Base-by-base conservation (phyloP, 169 alveolate species). In the Cryptosporidium bovis region DNA sequence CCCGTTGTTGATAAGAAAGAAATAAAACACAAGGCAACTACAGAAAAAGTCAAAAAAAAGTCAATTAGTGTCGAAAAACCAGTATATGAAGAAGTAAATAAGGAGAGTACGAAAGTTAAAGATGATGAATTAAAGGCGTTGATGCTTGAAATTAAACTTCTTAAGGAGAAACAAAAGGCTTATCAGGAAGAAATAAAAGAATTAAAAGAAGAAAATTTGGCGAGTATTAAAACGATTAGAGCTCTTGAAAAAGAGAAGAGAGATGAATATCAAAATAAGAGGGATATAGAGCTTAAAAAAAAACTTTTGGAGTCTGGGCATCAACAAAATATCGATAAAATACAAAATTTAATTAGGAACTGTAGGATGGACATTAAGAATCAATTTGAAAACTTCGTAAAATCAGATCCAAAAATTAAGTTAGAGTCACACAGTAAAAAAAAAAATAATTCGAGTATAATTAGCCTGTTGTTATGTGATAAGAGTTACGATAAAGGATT, bases 271-370 rank as follows among this genome's bases (percentile, higher is more conserved):
- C 69, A 77, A 77, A 44, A 60, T 60, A 77, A 36, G 27, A 77
- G 64, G 46, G 40, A 77, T 24, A n/a, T 77, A 6, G 58, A 77
- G 36, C 50, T 62, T 24, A 62, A 48, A n/a, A 77, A 36, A 40
- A 62, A 77, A 16, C 44, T 77, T 40, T 53, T 56, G 15, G 71
- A 77, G 20, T 60, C 71, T 27, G 71, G 65, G 12, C 87, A 77
- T 77, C 87, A 77, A 33, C 2, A 62, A 60, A 77, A 77, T 44
- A 77, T 77, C 10, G 71, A 77, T n/a, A 56, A 77, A 60, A 77
- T 77, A 40, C 69, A 77, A 40, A 56, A 48, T 27, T 34, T 77
- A 77, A 20, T 77, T 8, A 60, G 46, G 24, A 71, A 51, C 3
- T 77, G 71, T 36, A 56, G 71, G 12, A 33, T 56, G 1, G 83